Percentiles rank a stretch among this genome's conserved stretches.
phyloP scores from a whole-genome alignment of 495 filamentous ascomycete genomes.

The Amniculicola lignicola region DNA sequence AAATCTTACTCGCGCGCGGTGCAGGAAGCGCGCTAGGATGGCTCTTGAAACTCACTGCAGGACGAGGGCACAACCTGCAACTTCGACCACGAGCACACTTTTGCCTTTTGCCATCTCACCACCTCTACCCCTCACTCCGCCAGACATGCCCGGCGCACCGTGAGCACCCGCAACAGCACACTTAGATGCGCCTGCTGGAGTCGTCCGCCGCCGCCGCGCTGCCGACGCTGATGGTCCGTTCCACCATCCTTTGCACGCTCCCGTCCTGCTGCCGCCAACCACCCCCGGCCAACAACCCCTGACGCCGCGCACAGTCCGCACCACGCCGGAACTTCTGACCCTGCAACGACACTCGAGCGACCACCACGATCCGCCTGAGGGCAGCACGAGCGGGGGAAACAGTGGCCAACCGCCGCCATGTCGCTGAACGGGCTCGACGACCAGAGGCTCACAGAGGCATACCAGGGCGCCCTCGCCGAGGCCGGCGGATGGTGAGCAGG shows the following conservation, averaged over 20 bases:
- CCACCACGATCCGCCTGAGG: neutral
- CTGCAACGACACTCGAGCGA: neutral
- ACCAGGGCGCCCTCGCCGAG: slow-evolving; percentile 74
- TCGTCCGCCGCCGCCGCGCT: neutral
- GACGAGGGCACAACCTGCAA: too few species aligned
- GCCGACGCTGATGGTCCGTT: slow-evolving; percentile 10
- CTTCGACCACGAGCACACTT: too few species aligned
- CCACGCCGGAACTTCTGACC: neutral
- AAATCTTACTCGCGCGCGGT: neutral
- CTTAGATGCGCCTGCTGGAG: neutral
- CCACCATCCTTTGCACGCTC: slow-evolving; percentile 4
- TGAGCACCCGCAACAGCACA: neutral
- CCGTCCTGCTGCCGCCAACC: slow-evolving; percentile 5
- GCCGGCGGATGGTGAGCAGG: slow-evolving; percentile 88
- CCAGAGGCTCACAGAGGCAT: slow-evolving; percentile 74
- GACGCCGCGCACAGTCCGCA: slow-evolving; percentile 13
- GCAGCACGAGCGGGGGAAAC: slow-evolving; percentile 10
- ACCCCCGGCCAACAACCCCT: slow-evolving; percentile 9
- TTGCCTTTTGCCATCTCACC: too few species aligned
- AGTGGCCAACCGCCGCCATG: slow-evolving; percentile 62
- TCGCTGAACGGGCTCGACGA: slow-evolving; percentile 96
- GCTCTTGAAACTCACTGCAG: neutral
- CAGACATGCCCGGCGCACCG: slow-evolving; percentile 5
- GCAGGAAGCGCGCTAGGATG: neutral
- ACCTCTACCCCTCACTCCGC: neutral